phyloP scores from a whole-genome alignment of 2,329 filamentous ascomycete species.

The Chaetomium sp. region DNA sequence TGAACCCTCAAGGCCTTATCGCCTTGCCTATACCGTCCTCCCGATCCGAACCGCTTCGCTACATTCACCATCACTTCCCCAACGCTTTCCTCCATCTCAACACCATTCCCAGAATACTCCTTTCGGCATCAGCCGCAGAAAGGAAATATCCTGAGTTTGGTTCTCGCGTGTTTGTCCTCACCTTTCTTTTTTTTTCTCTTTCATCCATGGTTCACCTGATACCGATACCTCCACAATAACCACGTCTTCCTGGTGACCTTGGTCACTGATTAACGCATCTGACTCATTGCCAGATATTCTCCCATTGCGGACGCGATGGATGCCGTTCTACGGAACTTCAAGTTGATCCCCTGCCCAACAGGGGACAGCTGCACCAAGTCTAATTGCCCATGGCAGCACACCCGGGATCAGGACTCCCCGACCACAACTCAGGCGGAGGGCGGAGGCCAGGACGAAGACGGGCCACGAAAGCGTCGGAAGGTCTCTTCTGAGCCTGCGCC shows the following conservation, averaged over 20 bases:
- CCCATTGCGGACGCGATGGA: slow-evolving; percentile 30
- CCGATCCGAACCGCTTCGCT: background rate
- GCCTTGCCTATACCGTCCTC: background rate
- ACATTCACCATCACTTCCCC: background rate
- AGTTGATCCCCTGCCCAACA: slow-evolving; percentile 36
- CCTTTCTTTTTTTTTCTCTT: no score
- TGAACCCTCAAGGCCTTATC: background rate
- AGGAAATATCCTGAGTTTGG: background rate
- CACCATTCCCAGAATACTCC: background rate
- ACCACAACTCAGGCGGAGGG: slow-evolving; percentile 1
- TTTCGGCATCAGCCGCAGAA: background rate
- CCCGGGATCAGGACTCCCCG: slow-evolving; percentile 30
- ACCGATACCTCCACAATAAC: background rate
- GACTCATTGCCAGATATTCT: background rate
- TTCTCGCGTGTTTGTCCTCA: background rate
- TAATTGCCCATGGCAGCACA: slow-evolving; percentile 33
- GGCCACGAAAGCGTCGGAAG: slow-evolving; percentile 35
- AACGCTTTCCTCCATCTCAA: background rate
- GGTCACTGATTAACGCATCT: background rate
- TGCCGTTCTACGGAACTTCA: slow-evolving; percentile 36
- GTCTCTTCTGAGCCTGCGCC: slow-evolving; percentile 28
- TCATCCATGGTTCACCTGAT: slow-evolving; percentile 5
- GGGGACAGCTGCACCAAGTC: slow-evolving; percentile 33
- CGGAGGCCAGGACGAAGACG: slow-evolving; percentile 26
- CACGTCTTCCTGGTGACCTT: background rate